These are phyloP conservation scores for Neurospora tetraspora DNA, from an alignment of 495 filamentous ascomycete genomes.

Conservation along the genomic window DNA sequence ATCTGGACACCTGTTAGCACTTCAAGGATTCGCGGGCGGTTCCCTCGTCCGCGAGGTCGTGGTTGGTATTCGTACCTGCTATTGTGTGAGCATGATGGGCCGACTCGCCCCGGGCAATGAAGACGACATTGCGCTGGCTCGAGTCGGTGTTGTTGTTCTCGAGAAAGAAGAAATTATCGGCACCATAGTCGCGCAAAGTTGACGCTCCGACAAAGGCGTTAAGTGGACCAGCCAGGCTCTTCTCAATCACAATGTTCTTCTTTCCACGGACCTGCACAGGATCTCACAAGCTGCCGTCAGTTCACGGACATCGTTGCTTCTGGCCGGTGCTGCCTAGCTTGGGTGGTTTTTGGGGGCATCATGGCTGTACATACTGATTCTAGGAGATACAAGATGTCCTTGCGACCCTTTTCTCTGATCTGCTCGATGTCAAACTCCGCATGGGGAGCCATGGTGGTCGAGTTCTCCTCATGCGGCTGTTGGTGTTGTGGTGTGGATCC, in stretches of 20 bases:
- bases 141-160: conserved; percentile 89
- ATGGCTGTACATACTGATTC: conserved; percentile 72
- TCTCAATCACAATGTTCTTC: conserved; percentile 95
- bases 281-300: conserved; percentile 18
- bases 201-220: conserved; percentile 92
- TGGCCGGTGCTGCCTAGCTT: neutral
- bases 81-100: conserved; percentile 69
- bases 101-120: conserved; percentile 82
- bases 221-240: conserved; percentile 77
- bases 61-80: conserved; percentile 53
- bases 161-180: conserved; percentile 90
- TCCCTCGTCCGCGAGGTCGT: conserved; percentile 2
- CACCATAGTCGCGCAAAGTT: conserved; percentile 72
- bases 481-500: conserved; percentile 3
- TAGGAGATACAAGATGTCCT: conserved; percentile 75
- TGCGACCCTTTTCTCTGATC: conserved; percentile 72
- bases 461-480: conserved; percentile 36
- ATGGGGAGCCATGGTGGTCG: conserved; percentile 51
- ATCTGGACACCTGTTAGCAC: conserved; percentile 45
- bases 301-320: conserved; percentile 6
- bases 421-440: conserved; percentile 68
- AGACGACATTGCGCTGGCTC: conserved; percentile 90
- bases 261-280: conserved; percentile 78
- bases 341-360: conserved; percentile 6
- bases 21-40: neutral